Percentiles rank a stretch among this genome's conserved stretches.
Conservation (phyloP, 1,284 basidiomycete species). For the Wolfiporia cocos region DNA sequence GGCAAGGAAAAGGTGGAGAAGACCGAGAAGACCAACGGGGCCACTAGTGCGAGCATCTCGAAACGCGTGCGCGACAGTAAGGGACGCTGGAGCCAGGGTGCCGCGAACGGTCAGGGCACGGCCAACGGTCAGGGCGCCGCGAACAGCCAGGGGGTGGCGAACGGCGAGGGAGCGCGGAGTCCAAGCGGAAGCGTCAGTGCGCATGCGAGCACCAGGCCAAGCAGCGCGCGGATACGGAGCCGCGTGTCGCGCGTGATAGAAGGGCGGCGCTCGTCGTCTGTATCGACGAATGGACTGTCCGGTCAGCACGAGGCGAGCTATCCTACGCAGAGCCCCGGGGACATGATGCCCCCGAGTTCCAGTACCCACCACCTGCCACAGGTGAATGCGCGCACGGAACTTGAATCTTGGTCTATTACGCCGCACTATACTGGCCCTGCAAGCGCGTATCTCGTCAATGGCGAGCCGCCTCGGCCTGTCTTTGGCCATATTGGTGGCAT, state of each 20-base stretch:
- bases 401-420: slow-evolving; percentile 5
- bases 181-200: slow-evolving; percentile 10
- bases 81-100: slow-evolving; percentile 14
- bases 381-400: slow-evolving; percentile 3
- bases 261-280: slow-evolving; percentile 4
- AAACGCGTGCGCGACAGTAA: slow-evolving; percentile 15
- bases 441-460: slow-evolving; percentile 20
- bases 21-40: slow-evolving; percentile 6
- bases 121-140: neutral
- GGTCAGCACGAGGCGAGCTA: slow-evolving; percentile 5
- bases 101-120: neutral
- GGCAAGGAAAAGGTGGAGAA: slow-evolving; percentile 12
- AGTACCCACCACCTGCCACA: slow-evolving; percentile 2
- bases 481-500: slow-evolving; percentile 13
- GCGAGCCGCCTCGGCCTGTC: slow-evolving; percentile 15
- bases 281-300: slow-evolving; percentile 1
- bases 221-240: slow-evolving; percentile 16
- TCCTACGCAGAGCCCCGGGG: neutral
- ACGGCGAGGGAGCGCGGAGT: slow-evolving; percentile 7
- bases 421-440: slow-evolving; percentile 18
- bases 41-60: slow-evolving; percentile 6
- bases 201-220: slow-evolving; percentile 10
- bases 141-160: too few species aligned
- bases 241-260: slow-evolving; percentile 13
- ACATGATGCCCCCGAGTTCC: slow-evolving; percentile 4